phyloP scores from a whole-genome alignment of 1,284 basidiomycete species.

The Porogramme epimiltina region DNA sequence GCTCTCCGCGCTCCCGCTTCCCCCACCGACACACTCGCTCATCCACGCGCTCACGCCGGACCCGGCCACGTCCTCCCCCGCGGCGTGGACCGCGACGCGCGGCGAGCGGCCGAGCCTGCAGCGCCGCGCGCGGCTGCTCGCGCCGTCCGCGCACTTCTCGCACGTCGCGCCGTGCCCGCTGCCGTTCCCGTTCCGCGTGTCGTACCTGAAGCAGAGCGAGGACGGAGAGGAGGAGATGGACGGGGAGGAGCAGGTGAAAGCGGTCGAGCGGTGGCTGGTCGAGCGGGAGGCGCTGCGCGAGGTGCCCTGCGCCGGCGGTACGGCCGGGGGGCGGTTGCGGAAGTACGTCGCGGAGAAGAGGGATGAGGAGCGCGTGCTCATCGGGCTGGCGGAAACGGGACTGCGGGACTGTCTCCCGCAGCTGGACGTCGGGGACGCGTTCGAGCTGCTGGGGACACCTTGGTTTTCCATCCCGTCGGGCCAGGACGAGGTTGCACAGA shows the following conservation, averaged over 20 bases:
- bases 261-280: conserved; percentile 74
- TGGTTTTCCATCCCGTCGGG: conserved; percentile 36
- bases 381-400: conserved; percentile 70
- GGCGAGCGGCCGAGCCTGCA: conserved; percentile 66
- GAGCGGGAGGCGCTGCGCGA: conserved; percentile 60
- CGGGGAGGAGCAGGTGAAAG: conserved; percentile 43
- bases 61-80: conserved; percentile 51
- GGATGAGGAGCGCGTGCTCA: conserved; percentile 63
- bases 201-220: conserved; percentile 36
- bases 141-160: conserved; percentile 73
- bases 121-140: conserved; percentile 66
- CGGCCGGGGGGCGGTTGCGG: conserved; percentile 24
- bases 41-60: conserved; percentile 76
- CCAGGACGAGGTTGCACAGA: conserved; percentile 14
- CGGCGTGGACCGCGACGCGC: conserved; percentile 54
- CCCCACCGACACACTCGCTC: conserved; percentile 57
- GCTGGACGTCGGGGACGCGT: conserved; percentile 85
- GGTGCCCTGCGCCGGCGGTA: conserved; percentile 8
- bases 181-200: conserved; percentile 84
- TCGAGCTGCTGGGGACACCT: conserved; percentile 61
- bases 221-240: conserved; percentile 53
- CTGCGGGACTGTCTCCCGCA: conserved; percentile 81
- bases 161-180: conserved; percentile 83
- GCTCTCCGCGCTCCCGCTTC: conserved; percentile 69
- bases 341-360: conserved; percentile 56